Evolutionary conservation across 208 protist genomes (phyloP).

Genomic region (Acanthamoeba royreba): DNA sequence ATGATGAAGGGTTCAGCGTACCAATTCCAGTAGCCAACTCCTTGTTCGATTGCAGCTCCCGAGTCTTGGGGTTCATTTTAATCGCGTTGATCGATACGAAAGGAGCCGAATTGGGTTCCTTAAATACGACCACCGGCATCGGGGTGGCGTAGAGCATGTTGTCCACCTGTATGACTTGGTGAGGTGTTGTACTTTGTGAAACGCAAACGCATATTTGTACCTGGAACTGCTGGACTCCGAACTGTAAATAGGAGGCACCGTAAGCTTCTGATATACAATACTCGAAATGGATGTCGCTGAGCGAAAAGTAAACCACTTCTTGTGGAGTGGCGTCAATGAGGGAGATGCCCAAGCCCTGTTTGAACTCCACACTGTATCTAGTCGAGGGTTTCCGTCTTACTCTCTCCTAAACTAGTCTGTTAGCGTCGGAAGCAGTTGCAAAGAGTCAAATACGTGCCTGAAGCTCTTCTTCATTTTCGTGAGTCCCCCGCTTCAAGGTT

Average conservation of each 20-base stretch:
- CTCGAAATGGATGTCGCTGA: neutral
- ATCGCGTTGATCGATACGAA: neutral
- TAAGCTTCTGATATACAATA: neutral
- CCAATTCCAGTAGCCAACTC: neutral
- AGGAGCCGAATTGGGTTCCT: neutral
- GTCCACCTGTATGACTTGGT: neutral
- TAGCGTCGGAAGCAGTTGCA: too few species aligned
- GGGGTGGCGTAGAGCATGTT: conserved; percentile 42
- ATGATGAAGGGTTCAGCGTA: too few species aligned
- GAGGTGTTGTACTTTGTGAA: too few species aligned
- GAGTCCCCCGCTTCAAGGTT: neutral
- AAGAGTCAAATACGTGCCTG: too few species aligned
- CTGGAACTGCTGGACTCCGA: conserved; percentile 26
- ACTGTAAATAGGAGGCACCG: neutral
- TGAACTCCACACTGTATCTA: conserved; percentile 22
- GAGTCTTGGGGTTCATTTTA: neutral
- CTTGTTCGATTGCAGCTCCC: neutral
- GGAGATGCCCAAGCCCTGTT: conserved; percentile 13
- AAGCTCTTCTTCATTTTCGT: neutral
- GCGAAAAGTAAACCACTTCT: neutral
- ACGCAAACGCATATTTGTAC: too few species aligned
- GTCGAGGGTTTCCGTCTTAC: neutral
- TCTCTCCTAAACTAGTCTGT: too few species aligned
- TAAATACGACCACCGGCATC: conserved; percentile 24
- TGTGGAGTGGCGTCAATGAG: conserved; percentile 35